Evolutionary conservation across 768 basidiomycete species (phyloP), one percentile per base, ranked within the genome.

Genomic region (Rhizopogon vulgaris): DNA sequence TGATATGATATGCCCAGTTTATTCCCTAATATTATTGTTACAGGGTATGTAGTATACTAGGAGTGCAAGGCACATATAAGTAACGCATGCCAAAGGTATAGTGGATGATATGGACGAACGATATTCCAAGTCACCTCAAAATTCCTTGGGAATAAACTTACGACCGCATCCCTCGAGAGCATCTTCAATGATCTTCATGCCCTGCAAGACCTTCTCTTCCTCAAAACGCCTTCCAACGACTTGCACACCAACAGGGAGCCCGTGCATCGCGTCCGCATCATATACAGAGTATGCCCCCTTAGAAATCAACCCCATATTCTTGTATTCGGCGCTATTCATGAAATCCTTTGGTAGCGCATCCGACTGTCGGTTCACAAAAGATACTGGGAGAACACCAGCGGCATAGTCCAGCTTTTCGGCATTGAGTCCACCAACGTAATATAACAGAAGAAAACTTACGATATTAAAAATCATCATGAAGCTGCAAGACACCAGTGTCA

Each of bases 181-280:
- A 1, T 52, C 54, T 40, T 80, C 70, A 43, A 85, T 69, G 6
- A 87, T 72, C 58, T 79, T 78, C 80, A 87, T 86, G 2, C 79
- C 84, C 59, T 82, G 79, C 6, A 88, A 56, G 2, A 85, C 85
- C 60, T 82, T 82, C 66, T 90, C 87, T 65, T 89, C 87, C 62
- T 86, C 82, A 38, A 85, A 72, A 38, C 80, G 69, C 41, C 75
- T 68, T 1, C 84, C 84, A 1, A 80, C 73, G 30, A 88, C 64
- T 61, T 88, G 85, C 10, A 87, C 78, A 1, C 84, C 83, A 1
- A 88, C 61, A 0, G 87, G 85, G 4, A 87, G 68, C 6, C 85
- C 85, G 52, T 82, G 75, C 82, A 86, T 85, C 53, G 76, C 73
- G 12, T 77, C 68, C 1, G 79, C 73, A 46, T 86, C 76, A 48